phyloP scores from a whole-genome alignment of 768 basidiomycete genomes.

The Mycena rebaudengoi region DNA sequence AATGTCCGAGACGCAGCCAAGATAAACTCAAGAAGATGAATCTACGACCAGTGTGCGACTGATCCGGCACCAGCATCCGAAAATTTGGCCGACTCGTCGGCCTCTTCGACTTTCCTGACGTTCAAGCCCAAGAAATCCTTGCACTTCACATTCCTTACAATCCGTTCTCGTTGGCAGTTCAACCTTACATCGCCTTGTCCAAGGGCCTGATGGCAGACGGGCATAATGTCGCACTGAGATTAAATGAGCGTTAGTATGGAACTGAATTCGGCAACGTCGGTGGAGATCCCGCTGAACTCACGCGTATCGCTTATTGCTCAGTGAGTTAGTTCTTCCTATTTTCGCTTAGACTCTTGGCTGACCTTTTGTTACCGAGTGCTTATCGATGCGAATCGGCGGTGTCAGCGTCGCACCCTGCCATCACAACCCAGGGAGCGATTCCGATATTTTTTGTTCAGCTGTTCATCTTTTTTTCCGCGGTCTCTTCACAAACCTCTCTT shows the following conservation, averaged over 20 bases:
- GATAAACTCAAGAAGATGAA: conserved; percentile 80
- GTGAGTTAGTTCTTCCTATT: too few species aligned
- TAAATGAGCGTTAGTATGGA: conserved; percentile 68
- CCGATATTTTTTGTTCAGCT: too few species aligned
- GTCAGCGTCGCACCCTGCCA: too few species aligned
- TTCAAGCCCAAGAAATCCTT: conserved; percentile 91
- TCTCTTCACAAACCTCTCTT: too few species aligned
- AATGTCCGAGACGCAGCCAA: conserved; percentile 62
- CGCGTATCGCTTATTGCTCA: too few species aligned
- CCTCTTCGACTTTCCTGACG: conserved; percentile 95
- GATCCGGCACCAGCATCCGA: conserved; percentile 60
- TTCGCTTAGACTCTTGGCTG: too few species aligned
- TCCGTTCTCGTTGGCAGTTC: conserved; percentile 98
- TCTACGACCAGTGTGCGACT: conserved; percentile 45
- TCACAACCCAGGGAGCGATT: too few species aligned
- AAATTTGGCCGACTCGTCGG: conserved; percentile 75
- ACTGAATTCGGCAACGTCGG: conserved; percentile 95
- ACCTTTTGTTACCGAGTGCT: too few species aligned
- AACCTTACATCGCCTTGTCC: conserved; percentile 96
- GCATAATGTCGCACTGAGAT: conserved; percentile 90
- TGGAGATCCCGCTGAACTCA: conserved; percentile 96
- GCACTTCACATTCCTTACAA: conserved; percentile 93
- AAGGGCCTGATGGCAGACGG: conserved; percentile 93
- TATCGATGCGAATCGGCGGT: too few species aligned
- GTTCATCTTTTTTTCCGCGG: too few species aligned